phyloP scores from a whole-genome alignment of 1,139 yeast species.

The Saccharomycopsis hybrid region DNA sequence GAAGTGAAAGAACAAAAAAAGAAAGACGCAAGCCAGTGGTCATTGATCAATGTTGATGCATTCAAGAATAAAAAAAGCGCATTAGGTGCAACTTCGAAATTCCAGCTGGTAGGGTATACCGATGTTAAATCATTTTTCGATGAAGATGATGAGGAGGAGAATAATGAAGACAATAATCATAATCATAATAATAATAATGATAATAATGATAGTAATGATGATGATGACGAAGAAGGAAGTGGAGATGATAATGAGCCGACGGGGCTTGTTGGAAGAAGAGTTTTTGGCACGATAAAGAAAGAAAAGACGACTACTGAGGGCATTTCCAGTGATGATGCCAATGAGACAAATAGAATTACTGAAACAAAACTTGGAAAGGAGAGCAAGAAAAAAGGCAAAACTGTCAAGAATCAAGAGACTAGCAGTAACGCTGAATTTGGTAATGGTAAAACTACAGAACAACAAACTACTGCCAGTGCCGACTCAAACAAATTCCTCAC shows the following conservation, averaged over 20 bases:
- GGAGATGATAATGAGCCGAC: neutral
- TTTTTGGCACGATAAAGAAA: constrained; percentile 4
- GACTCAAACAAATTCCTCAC: neutral
- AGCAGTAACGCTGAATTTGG: neutral
- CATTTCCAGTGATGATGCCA: neutral
- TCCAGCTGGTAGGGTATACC: constrained; percentile 46
- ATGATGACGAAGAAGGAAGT: constrained; percentile 1
- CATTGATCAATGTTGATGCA: neutral
- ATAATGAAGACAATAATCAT: neutral
- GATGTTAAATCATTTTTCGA: constrained; percentile 53
- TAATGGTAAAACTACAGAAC: neutral
- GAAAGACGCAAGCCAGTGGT: neutral
- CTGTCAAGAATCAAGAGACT: neutral
- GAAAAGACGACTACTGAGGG: neutral
- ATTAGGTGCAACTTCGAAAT: neutral
- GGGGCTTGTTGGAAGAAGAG: constrained; percentile 9
- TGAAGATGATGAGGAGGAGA: constrained; percentile 7
- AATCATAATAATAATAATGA: neutral
- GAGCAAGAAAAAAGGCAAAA: neutral
- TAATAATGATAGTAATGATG: constrained; percentile 4
- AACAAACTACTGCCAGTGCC: too few species aligned
- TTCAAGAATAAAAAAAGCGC: constrained; percentile 1
- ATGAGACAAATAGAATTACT: neutral
- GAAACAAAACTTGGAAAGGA: constrained; percentile 4
- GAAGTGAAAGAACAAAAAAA: constrained; percentile 5